Percentiles rank a stretch among this genome's conserved stretches.
These are phyloP conservation scores for Pharnaceum exiguum DNA, from an alignment of 148 eudicot species.

Conservation along the genomic window DNA sequence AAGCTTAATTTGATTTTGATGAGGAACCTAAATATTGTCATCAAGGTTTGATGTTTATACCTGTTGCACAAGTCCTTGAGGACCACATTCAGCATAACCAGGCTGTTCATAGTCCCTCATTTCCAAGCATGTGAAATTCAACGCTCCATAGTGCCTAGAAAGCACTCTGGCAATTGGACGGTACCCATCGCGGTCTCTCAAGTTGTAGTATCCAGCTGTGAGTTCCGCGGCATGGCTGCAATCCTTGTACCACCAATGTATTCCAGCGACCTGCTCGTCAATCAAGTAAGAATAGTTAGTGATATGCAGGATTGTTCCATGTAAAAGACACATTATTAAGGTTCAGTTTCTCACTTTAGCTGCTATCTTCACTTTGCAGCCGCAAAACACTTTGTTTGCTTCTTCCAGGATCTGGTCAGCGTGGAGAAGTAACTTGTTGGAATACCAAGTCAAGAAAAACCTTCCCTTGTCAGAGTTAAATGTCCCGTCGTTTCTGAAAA, in stretches of 20 bases:
- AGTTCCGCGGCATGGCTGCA: slow-evolving; percentile 73
- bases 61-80: slow-evolving; percentile 81
- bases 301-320: too few relatives aligned
- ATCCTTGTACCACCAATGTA: slow-evolving; percentile 88
- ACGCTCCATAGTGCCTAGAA: slow-evolving; percentile 55
- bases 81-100: slow-evolving; percentile 53
- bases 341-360: slow-evolving; percentile 43
- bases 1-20: too few relatives aligned
- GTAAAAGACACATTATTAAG: background rate
- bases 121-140: slow-evolving; percentile 76
- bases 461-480: slow-evolving; percentile 59
- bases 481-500: slow-evolving; percentile 57
- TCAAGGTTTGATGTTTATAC: slow-evolving; percentile 19
- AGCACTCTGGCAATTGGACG: slow-evolving; percentile 85
- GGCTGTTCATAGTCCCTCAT: slow-evolving; percentile 75
- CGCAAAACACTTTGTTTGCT: slow-evolving; percentile 64
- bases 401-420: slow-evolving; percentile 89
- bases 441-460: slow-evolving; percentile 89
- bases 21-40: background rate
- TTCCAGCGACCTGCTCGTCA: slow-evolving; percentile 55
- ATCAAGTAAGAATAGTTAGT: background rate
- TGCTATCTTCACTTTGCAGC: slow-evolving; percentile 65
- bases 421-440: slow-evolving; percentile 63
- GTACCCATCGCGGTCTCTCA: slow-evolving; percentile 65
- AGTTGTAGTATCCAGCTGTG: slow-evolving; percentile 81